phyloP scores from a whole-genome alignment of 2,329 filamentous ascomycete species.

The Colletotrichum salicis region DNA sequence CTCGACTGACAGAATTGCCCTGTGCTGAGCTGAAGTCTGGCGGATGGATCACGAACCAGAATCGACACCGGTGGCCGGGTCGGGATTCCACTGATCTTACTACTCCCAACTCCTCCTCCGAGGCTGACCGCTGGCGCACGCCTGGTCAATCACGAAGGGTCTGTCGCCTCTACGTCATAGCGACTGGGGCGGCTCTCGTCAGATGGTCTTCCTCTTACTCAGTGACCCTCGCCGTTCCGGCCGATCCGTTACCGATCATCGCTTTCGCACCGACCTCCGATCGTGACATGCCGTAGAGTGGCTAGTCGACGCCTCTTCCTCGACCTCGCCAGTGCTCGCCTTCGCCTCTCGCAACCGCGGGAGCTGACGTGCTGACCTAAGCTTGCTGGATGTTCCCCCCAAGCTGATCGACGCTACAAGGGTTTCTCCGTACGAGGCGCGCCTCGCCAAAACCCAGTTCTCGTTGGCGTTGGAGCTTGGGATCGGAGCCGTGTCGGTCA shows the following conservation, averaged over 20 bases:
- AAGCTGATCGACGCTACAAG: conserved; percentile 15
- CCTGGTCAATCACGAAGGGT: conserved; percentile 5
- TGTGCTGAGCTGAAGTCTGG: conserved; percentile 18
- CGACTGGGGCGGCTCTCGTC: conserved; percentile 12
- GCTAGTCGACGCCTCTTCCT: conserved; percentile 23
- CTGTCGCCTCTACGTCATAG: conserved; percentile 29
- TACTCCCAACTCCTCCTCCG: conserved; percentile 10
- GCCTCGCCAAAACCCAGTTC: conserved; percentile 12
- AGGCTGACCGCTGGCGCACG: conserved; percentile 12
- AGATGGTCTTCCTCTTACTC: conserved; percentile 27
- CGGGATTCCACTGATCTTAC: conserved; percentile 24
- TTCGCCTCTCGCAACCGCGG: conserved; percentile 20
- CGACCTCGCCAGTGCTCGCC: too few relatives aligned
- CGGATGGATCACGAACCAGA: conserved; percentile 13
- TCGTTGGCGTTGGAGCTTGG: conserved; percentile 4
- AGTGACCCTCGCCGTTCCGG: conserved; percentile 26
- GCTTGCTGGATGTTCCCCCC: conserved; percentile 13
- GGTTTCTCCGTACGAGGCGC: conserved; percentile 14
- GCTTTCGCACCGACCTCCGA: conserved; percentile 25
- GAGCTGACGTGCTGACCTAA: conserved; percentile 16
- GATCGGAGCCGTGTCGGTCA: conserved; percentile 33
- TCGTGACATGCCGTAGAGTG: conserved; percentile 4
- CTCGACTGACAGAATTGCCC: conserved; percentile 14
- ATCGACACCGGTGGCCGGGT: conserved; percentile 5
- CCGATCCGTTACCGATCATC: conserved; percentile 28